Evolutionary conservation across 345 rosid species (phyloP).

Genomic region (Aegle marmelos): DNA sequence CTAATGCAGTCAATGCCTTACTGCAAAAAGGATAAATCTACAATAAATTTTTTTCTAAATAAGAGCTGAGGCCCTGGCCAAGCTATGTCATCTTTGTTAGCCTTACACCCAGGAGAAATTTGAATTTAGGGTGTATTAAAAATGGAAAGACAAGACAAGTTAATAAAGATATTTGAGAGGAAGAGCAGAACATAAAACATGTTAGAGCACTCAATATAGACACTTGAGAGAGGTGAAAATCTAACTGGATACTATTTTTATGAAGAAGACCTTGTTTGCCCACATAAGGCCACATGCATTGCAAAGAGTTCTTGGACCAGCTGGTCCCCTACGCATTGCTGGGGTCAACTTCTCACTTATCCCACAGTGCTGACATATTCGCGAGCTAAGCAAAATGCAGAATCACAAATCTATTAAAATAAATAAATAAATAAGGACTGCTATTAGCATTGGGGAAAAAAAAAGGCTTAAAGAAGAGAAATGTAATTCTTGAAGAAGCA

Average conservation of each 20-base stretch:
- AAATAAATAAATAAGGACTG: not conserved
- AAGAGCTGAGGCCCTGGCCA: not conserved
- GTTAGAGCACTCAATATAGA: not conserved
- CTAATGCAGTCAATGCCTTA: not conserved
- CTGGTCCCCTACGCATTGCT: slow-evolving; percentile 40
- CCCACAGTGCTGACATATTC: slow-evolving; percentile 34
- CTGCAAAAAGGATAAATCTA: not conserved
- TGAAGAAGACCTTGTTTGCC: slow-evolving; percentile 32
- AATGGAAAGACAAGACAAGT: not conserved
- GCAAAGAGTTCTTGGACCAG: slow-evolving; percentile 40
- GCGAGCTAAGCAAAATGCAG: slow-evolving; percentile 17
- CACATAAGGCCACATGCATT: slow-evolving; percentile 45
- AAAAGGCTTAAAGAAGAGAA: not conserved
- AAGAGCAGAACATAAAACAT: not conserved
- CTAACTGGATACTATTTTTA: not conserved
- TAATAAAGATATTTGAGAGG: not conserved
- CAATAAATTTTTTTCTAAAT: not conserved
- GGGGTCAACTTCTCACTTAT: slow-evolving; percentile 33
- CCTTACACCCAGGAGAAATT: not conserved
- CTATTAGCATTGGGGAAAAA: not conserved
- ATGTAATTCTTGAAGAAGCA: not conserved
- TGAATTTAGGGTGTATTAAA: no score
- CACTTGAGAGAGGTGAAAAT: not conserved
- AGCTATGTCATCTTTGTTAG: not conserved
- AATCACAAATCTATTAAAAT: not conserved